These are phyloP conservation scores for Tremella fuciformis DNA, from an alignment of 768 basidiomycete species.

Conservation along the genomic window DNA sequence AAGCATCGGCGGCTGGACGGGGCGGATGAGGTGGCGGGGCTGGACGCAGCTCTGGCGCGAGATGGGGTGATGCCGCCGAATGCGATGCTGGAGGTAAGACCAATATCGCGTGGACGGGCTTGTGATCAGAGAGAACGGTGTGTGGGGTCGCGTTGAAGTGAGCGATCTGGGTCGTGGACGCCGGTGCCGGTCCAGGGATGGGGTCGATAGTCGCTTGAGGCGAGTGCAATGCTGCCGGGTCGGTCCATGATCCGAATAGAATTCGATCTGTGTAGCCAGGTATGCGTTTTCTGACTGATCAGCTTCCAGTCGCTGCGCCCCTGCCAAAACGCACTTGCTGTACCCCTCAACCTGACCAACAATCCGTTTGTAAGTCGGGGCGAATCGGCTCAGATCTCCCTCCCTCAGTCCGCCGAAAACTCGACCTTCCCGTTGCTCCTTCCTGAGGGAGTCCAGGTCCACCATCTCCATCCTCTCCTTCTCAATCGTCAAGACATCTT, in stretches of 20 bases:
- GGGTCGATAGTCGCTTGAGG: constrained; percentile 18
- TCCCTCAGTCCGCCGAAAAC: constrained; percentile 73
- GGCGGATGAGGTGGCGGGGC: constrained; percentile 32
- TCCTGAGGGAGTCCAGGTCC: constrained; percentile 40
- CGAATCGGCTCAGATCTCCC: constrained; percentile 83
- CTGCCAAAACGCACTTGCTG: constrained; percentile 57
- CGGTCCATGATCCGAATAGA: constrained; percentile 70
- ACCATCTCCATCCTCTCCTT: constrained; percentile 42
- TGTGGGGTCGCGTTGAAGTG: constrained; percentile 34
- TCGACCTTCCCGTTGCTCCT: constrained; percentile 63
- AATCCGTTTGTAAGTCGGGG: constrained; percentile 84
- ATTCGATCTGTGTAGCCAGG: constrained; percentile 95
- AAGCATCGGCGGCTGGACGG: constrained; percentile 25
- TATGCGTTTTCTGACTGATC: constrained; percentile 58
- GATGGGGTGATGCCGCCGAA: constrained; percentile 45
- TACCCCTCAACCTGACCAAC: constrained; percentile 80
- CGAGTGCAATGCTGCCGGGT: constrained; percentile 54
- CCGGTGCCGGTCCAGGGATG: constrained; percentile 46
- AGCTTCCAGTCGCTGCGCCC: constrained; percentile 42
- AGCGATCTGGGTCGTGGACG: constrained; percentile 57
- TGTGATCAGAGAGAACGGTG: constrained; percentile 89
- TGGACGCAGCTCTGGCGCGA: constrained; percentile 54
- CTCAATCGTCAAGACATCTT: constrained; percentile 29
- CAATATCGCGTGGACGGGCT: constrained; percentile 78
- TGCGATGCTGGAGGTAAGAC: constrained; percentile 55